Base-by-base conservation (phyloP, 495 filamentous ascomycete genomes). In the Endocarpon pusillum region DNA sequence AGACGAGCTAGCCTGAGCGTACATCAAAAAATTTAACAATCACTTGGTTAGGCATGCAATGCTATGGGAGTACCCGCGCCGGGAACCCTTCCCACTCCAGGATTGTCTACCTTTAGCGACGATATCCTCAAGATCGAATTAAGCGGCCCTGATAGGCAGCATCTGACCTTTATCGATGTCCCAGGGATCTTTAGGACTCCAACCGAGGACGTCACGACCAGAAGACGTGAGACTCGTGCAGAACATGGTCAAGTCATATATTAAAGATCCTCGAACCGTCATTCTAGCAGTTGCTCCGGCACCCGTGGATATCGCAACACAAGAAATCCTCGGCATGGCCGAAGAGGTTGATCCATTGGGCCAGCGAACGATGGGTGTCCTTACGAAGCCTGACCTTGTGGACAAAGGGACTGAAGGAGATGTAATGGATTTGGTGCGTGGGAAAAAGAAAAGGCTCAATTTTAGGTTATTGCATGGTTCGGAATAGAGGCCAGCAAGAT, bases 101-200 rank as follows among this genome's bases (percentile, higher is more conserved):
- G n/a, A n/a, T n/a, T n/a, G n/a, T n/a, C n/a, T n/a, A 53, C 59
- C 0, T 78, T 81, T 37, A 67, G 66, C 2, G 50, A 62, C 3
- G 61, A 74, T 42, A 53, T 78, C 2, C 57, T 79, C 9, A 64
- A 58, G 21, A 56, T 78, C 12, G 69, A 78, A 43, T 65, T 75
- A 3, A 38, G 39, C 16, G 70, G 76, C 0, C 73, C 73, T 0
- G 30, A 67, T 2, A 54, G 71, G 36, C 53, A 67, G 14, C 62
- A 78, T 39, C 48, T 80, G 1, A 74, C 56, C 29, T 53, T 80
- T 1, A 67, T 78, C 26, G 70, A 80, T 41, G 59, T 78, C 2
- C 73, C 73, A 1, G 69, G 73, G 0, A 69, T 75, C 7, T 78
- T 79, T 47, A 62, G 59, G n/a, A 66, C 55, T 5, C 35, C 56